phyloP scores from a whole-genome alignment of 2,329 filamentous ascomycete species.

The Calycina herbarum region DNA sequence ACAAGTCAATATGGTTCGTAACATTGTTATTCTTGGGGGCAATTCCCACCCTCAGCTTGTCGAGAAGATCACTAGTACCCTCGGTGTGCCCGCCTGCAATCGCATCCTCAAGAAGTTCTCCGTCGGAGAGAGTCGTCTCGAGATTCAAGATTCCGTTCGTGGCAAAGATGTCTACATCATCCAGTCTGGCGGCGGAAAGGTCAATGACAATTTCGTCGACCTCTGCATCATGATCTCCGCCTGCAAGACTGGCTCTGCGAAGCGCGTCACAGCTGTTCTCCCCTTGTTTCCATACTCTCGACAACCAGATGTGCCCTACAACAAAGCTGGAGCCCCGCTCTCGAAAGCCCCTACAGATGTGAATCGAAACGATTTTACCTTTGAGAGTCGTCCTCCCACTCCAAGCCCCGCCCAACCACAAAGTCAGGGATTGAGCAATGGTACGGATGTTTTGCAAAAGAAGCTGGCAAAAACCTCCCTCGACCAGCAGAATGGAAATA shows the following conservation, averaged over 20 bases:
- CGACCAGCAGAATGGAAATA: constrained; percentile 53
- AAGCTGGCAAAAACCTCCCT: constrained; percentile 69
- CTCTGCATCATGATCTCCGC: constrained; percentile 98
- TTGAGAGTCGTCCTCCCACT: constrained; percentile 88
- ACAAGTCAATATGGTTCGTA: constrained; percentile 74
- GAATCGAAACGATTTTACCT: constrained; percentile 69
- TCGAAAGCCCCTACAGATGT: constrained; percentile 60
- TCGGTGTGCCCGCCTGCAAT: constrained; percentile 82
- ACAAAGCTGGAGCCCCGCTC: constrained; percentile 88
- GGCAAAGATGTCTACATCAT: constrained; percentile 99
- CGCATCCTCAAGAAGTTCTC: constrained; percentile 90
- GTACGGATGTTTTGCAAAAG: constrained; percentile 69
- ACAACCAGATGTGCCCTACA: constrained; percentile 95
- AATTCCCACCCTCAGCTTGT: constrained; percentile 89
- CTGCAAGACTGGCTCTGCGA: constrained; percentile 91
- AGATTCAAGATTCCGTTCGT: constrained; percentile 93
- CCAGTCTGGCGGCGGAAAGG: constrained; percentile 85
- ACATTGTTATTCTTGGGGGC: constrained; percentile 90
- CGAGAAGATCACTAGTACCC: constrained; percentile 81
- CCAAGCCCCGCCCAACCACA: constrained; percentile 72
- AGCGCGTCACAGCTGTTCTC: constrained; percentile 88
- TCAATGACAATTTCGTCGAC: constrained; percentile 96
- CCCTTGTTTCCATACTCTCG: constrained; percentile 96
- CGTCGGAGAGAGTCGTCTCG: constrained; percentile 90
- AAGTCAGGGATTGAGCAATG: constrained; percentile 60